These are phyloP conservation scores for Galerina sulciceps DNA, from an alignment of 768 basidiomycete species.

Conservation along the genomic window DNA sequence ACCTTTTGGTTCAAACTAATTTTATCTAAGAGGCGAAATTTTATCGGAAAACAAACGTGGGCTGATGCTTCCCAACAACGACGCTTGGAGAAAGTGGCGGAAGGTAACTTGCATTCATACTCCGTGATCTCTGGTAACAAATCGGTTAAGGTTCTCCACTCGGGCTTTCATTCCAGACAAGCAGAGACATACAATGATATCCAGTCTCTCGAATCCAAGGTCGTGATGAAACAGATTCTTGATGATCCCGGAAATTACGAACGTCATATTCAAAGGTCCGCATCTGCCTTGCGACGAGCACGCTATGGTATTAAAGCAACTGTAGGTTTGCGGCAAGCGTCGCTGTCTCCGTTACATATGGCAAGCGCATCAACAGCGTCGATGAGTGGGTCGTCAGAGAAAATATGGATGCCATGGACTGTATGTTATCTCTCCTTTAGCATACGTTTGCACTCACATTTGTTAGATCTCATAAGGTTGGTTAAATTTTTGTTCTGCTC, in stretches of 20 bases:
- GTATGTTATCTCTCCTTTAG: conserved; percentile 27
- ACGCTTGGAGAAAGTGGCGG: conserved; percentile 52
- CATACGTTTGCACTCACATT: background rate
- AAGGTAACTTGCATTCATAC: conserved; percentile 33
- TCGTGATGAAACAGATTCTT: conserved; percentile 45
- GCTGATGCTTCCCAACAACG: conserved; percentile 46
- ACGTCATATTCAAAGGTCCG: conserved; percentile 43
- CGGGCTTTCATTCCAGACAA: conserved; percentile 43
- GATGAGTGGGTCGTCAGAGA: conserved; percentile 53
- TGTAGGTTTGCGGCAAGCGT: conserved; percentile 50
- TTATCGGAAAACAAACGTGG: conserved; percentile 50
- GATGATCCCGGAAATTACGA: conserved; percentile 42
- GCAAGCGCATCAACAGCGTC: conserved; percentile 43
- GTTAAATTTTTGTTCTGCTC: background rate
- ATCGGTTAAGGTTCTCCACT: conserved; percentile 42
- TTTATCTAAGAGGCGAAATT: conserved; percentile 41
- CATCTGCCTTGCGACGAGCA: background rate
- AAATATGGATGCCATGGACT: conserved; percentile 46
- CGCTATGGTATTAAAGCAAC: background rate
- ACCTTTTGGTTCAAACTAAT: too few relatives aligned
- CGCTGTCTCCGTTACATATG: conserved; percentile 47
- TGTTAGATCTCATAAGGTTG: conserved; percentile 24
- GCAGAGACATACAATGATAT: conserved; percentile 48
- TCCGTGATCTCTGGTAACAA: background rate
- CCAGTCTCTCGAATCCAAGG: conserved; percentile 51